Base-by-base conservation (phyloP, 768 basidiomycete species). In the Tephrocybe sp. region DNA sequence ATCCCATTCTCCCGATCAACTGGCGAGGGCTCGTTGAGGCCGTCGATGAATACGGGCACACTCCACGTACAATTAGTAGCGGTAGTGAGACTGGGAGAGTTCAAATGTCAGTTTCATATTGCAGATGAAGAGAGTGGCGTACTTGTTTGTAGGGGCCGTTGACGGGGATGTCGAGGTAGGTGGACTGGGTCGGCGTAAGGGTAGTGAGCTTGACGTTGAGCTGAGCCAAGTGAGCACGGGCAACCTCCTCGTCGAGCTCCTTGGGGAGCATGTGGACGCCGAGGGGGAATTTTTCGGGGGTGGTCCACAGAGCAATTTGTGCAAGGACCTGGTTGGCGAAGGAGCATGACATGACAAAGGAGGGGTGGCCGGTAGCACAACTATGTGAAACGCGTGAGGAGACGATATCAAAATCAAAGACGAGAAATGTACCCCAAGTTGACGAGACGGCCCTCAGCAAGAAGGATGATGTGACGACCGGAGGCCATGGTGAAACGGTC, bases 271-370 rank as follows among this genome's bases (percentile, higher is more conserved):
- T 95, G 82, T 99, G 96, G 25, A 98, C 96, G 55, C 97, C 97
- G 60, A 98, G 81, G 42, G 90, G 88, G 84, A 98, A 98, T 66
- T 87, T 85, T 71, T 86, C 85, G 27, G 87, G 83, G 57, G 84
- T 90, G 36, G 91, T 95, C 93, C 93, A 99, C 67, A 99, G 86
- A 19, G 93, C 95, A 64, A 99, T 98, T 75, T 97, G 95, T 25
- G 96, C 96, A 62, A 99, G 80, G 55, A 94, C 91, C 73, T 99
- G 97, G 82, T 99, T 99, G 67, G 92, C 74, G 79, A 99, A 99
- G 35, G 97, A 99, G 80, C 95, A 98, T 15, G 96, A 98, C 97
- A 99, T 99, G 75, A 99, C 97, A 73, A 95, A 98, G 36, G 96
- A 98, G 28, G 97, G 96, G 73, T 99, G 96, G 49, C 96, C 96